Evolutionary conservation across 2,329 filamentous ascomycete species (phyloP), one percentile per base, ranked within the genome.

Genomic region (Tricladium varicosporioides): DNA sequence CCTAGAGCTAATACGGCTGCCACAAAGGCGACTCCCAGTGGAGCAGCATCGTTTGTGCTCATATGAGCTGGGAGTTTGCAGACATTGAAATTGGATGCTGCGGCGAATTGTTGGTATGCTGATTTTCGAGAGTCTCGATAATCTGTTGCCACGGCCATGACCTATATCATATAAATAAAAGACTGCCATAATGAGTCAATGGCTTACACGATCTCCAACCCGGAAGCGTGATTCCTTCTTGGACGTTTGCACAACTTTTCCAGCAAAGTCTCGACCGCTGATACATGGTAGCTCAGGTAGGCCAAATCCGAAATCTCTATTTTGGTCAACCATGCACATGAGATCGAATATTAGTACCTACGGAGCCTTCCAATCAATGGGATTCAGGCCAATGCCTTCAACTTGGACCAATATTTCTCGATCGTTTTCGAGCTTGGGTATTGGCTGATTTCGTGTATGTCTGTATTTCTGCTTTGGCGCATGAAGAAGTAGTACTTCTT

Each of bases 321-420:
- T 75, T 2, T 89, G 78, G 5, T 78, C 78, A 10, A 85, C 74
- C 64, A 89, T 86, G 32, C 40, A 10, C 75, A 79, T 64, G 72
- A 86, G 83, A 84, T 81, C 51, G 79, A 78, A 72, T 89, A 89
- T 84, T 84, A 89, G 69, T 90, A 76, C 82, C 66, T 74, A 88
- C 86, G 86, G 84, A 58, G 84, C 80, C 74, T 92, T 92, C 89
- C 89, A 92, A 70, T 92, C 89, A 54, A 92, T 88, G 0, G 89
- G 89, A 65, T 92, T 92, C 40, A 92, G 73, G 0, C 88, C 88
- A 63, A 90, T 51, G 5, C 60, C 65, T 40, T 80, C 74, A 1
- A 84, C 80, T 67, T 80, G 81, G n/a, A 90, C 79, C 5, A 90
- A 72, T 5, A 89, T 74, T 65, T 90, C 67, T 48, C 58, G 71